A percentile compares a stretch with the other conserved stretches of the same genome.
Evolutionary conservation across 345 rosid genomes (phyloP).

Genomic region (Hibiscus trionum): DNA sequence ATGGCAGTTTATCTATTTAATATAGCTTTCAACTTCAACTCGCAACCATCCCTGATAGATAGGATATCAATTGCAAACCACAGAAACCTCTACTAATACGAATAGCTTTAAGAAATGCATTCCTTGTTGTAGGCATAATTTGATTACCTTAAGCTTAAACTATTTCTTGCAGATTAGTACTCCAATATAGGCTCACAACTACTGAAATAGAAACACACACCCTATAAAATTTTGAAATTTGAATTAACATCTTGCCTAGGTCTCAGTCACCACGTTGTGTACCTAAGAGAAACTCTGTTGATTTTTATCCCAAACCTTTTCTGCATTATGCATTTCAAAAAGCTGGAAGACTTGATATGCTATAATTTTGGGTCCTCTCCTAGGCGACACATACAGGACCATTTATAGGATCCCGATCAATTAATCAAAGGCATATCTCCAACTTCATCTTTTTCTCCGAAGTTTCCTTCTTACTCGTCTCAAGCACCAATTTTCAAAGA

Average conservation of each 20-base stretch:
- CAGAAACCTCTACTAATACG: not conserved
- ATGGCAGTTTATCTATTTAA: not conserved
- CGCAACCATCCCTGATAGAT: not conserved
- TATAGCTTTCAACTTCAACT: not conserved
- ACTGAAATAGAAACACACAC: not conserved
- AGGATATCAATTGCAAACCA: not conserved
- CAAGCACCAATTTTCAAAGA: not conserved
- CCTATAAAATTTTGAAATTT: not conserved
- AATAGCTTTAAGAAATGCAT: not conserved
- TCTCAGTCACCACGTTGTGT: not conserved
- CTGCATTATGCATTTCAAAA: not conserved
- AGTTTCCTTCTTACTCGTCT: not conserved
- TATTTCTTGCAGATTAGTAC: not conserved
- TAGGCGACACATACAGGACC: not conserved
- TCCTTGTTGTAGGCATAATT: not conserved
- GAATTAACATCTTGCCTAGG: not conserved
- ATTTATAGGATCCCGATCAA: not conserved
- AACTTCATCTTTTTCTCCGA: not conserved
- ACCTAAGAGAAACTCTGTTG: not conserved
- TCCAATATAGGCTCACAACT: not conserved
- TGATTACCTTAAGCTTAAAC: not conserved
- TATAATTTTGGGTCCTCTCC: not conserved
- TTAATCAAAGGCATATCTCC: not conserved
- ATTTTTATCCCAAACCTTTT: not conserved
- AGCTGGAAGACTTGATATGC: not conserved